Evolutionary conservation across 78 protist species (phyloP).

Genomic region (Reticulomyxa filosa): DNA sequence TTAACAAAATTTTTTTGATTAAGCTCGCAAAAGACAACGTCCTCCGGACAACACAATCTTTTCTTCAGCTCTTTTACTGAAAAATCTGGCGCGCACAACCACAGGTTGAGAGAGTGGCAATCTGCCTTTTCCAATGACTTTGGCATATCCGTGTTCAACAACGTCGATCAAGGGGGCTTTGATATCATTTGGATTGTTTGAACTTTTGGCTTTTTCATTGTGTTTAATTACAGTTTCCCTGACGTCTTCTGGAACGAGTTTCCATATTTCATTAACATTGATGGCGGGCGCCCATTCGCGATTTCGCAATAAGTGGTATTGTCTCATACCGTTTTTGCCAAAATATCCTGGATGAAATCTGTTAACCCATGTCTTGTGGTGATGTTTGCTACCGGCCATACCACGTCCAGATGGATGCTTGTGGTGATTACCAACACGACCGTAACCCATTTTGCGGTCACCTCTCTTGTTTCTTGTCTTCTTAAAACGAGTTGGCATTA

Average conservation of each 20-base stretch:
- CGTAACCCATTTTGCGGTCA: slow-evolving; percentile 64
- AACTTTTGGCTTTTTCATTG: neutral
- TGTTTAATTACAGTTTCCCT: neutral
- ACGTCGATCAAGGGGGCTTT: slow-evolving; percentile 2
- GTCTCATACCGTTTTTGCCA: slow-evolving; percentile 98
- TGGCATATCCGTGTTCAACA: slow-evolving; percentile 45
- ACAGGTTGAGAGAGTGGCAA: slow-evolving; percentile 78
- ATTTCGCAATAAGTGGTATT: slow-evolving; percentile 62
- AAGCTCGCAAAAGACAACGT: slow-evolving; percentile 72
- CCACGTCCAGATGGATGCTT: slow-evolving; percentile 98
- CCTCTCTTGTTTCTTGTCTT: slow-evolving; percentile 26
- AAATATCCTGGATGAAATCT: slow-evolving; percentile 98
- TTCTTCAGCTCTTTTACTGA: slow-evolving; percentile 78
- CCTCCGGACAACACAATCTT: slow-evolving; percentile 93
- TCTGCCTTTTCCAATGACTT: slow-evolving; percentile 93
- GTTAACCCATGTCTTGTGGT: slow-evolving; percentile 81
- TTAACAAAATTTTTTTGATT: too few relatives aligned
- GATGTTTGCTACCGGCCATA: slow-evolving; percentile 98
- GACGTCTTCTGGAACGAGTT: slow-evolving; percentile 54
- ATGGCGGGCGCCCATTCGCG: slow-evolving; percentile 57
- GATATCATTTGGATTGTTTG: neutral
- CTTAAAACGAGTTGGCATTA: too few relatives aligned
- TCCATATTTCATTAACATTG: slow-evolving; percentile 82
- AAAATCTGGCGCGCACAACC: slow-evolving; percentile 86
- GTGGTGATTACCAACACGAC: slow-evolving; percentile 92